These are phyloP conservation scores for Phaseolus coccineus DNA, from an alignment of 331 rosid species.

Conservation along the genomic window DNA sequence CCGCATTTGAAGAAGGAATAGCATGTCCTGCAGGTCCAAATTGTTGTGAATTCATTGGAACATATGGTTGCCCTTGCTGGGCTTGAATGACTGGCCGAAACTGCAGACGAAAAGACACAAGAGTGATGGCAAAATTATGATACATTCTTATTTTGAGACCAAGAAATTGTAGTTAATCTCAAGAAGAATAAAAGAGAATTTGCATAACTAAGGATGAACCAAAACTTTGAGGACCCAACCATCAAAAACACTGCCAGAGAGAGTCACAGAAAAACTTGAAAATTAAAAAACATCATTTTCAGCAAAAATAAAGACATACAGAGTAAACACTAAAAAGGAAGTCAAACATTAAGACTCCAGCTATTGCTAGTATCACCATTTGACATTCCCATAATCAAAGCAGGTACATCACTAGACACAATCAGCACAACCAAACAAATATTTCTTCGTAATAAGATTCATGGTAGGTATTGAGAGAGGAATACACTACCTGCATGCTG, in stretches of 20 bases:
- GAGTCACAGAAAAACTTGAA: neutral
- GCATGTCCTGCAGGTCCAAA: constrained; percentile 78
- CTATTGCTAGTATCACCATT: constrained; percentile 31
- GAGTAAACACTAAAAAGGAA: neutral
- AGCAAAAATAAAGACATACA: neutral
- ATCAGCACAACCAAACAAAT: constrained; percentile 6
- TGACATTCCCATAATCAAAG: neutral
- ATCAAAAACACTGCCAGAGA: constrained; percentile 8
- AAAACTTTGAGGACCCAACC: constrained; percentile 56
- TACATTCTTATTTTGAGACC: constrained; percentile 5
- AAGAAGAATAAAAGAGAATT: constrained; percentile 29
- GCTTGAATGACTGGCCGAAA: constrained; percentile 78
- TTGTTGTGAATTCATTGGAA: constrained; percentile 70
- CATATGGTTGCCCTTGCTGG: constrained; percentile 82
- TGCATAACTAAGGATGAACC: constrained; percentile 45
- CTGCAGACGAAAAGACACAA: constrained; percentile 52
- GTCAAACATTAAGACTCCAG: neutral
- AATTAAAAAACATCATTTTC: neutral
- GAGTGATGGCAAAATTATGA: constrained; percentile 35
- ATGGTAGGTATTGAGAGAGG: constrained; percentile 10
- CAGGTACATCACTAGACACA: neutral
- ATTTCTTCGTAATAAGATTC: constrained; percentile 5
- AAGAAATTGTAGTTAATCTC: constrained; percentile 27
- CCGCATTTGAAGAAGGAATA: constrained; percentile 66
- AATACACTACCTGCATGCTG: constrained; percentile 68